Conservation (phyloP, 768 basidiomycete genomes). For the Leccinum uliginosum region DNA sequence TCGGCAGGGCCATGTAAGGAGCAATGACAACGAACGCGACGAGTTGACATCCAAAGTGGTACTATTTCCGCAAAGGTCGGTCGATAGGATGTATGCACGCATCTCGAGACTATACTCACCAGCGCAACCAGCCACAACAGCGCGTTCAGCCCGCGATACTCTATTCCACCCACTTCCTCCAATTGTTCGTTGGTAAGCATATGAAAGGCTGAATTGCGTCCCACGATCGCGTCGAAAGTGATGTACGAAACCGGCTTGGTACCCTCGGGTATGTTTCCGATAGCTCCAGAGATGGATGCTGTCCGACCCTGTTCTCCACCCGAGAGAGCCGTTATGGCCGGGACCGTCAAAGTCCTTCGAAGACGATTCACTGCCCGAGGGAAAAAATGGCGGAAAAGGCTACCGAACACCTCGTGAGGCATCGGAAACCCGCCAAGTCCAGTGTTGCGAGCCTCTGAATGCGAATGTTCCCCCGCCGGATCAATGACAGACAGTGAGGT, state of each 20-base stretch:
- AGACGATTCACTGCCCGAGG: conserved; percentile 58
- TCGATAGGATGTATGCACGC: not conserved
- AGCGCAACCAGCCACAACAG: conserved; percentile 75
- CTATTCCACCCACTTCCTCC: conserved; percentile 91
- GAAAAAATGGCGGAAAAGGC: conserved; percentile 52
- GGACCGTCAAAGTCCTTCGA: conserved; percentile 71
- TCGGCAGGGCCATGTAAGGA: conserved; percentile 64
- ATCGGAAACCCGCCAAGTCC: conserved; percentile 75
- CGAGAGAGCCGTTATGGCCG: conserved; percentile 56
- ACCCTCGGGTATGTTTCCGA: conserved; percentile 32
- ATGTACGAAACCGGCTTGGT: conserved; percentile 70
- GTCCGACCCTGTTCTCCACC: conserved; percentile 28
- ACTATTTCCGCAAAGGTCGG: conserved; percentile 43
- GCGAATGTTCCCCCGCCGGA: conserved; percentile 11
- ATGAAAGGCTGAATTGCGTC: conserved; percentile 72
- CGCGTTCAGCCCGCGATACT: conserved; percentile 80
- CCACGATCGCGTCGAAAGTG: conserved; percentile 80
- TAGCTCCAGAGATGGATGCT: conserved; percentile 11
- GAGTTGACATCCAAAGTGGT: conserved; percentile 70
- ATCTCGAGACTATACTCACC: conserved; percentile 43
- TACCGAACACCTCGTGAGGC: conserved; percentile 52
- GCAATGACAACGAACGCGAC: conserved; percentile 69
- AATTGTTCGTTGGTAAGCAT: conserved; percentile 73
- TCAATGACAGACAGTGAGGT: conserved; percentile 12
- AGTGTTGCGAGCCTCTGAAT: conserved; percentile 32